Evolutionary conservation across 108 stramenopile species (phyloP).

Genomic region (Mediolabrus comicus): DNA sequence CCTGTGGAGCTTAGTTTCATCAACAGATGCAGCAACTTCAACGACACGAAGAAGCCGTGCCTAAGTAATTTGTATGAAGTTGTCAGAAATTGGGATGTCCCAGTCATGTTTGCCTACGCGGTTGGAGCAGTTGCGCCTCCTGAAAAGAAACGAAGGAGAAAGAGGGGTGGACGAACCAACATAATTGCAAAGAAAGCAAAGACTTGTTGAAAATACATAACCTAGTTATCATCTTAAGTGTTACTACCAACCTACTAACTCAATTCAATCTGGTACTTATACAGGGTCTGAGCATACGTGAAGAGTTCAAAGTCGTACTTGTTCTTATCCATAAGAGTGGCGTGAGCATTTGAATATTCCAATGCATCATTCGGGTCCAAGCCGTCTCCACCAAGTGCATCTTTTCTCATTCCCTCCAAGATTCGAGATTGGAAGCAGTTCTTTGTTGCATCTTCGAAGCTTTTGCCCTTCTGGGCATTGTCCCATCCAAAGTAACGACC

Average conservation of each 20-base stretch:
- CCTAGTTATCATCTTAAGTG: not conserved
- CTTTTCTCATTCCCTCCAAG: slow-evolving; percentile 16
- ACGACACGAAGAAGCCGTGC: not conserved
- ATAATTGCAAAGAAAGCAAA: not conserved
- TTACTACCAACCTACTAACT: slow-evolving; percentile 15
- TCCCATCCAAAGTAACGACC: slow-evolving; percentile 55
- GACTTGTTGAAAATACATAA: not conserved
- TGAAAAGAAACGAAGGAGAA: not conserved
- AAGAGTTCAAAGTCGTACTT: slow-evolving; percentile 35
- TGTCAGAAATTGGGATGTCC: not conserved
- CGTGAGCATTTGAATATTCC: slow-evolving; percentile 23
- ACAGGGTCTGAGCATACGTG: slow-evolving; percentile 22
- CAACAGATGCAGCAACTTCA: not conserved
- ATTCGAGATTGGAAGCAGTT: slow-evolving; percentile 14
- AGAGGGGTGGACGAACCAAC: not conserved
- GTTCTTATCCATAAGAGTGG: slow-evolving; percentile 26
- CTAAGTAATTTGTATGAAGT: not conserved
- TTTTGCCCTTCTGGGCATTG: not conserved
- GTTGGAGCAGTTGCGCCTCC: not conserved
- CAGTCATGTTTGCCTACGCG: not conserved
- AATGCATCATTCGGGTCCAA: slow-evolving; percentile 13
- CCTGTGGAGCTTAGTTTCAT: not conserved
- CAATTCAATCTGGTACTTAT: slow-evolving; percentile 23
- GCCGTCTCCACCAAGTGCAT: not conserved
- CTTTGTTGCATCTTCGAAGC: not conserved